Conservation (phyloP, 805 yeast species). For the Kazachstania viticola region DNA sequence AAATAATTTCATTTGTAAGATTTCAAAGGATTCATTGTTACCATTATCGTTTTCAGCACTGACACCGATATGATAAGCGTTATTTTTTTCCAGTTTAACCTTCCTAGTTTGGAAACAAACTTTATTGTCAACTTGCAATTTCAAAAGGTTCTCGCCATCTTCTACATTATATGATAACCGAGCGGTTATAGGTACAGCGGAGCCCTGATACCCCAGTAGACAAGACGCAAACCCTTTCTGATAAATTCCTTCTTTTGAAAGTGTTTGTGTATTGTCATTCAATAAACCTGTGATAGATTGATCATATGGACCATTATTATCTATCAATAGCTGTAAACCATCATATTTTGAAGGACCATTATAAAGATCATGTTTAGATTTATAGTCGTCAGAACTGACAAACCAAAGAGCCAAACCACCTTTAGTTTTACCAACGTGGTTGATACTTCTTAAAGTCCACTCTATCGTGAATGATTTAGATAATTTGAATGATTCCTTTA, state of each 20-base stretch:
- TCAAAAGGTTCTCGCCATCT: slow-evolving; percentile 31
- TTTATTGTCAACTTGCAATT: slow-evolving; percentile 60
- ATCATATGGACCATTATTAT: slow-evolving; percentile 36
- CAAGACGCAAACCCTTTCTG: slow-evolving; percentile 42
- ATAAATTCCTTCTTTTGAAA: slow-evolving; percentile 19
- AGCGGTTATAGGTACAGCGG: slow-evolving; percentile 58
- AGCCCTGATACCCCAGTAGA: slow-evolving; percentile 46
- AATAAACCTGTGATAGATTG: slow-evolving; percentile 46
- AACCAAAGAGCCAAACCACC: slow-evolving; percentile 56
- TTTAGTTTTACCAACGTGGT: slow-evolving; percentile 32
- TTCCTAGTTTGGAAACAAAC: slow-evolving; percentile 57
- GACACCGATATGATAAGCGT: slow-evolving; percentile 37
- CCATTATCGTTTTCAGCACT: slow-evolving; percentile 38
- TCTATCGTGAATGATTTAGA: slow-evolving; percentile 45
- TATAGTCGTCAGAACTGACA: slow-evolving; percentile 19
- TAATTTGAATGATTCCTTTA: slow-evolving; percentile 21
- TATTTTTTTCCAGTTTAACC: slow-evolving; percentile 27
- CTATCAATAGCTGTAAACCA: slow-evolving; percentile 55
- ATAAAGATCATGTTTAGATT: slow-evolving; percentile 25
- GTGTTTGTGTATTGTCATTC: slow-evolving; percentile 43
- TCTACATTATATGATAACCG: slow-evolving; percentile 46
- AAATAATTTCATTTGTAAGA: slow-evolving; percentile 47
- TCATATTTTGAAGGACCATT: slow-evolving; percentile 50
- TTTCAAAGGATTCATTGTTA: slow-evolving; percentile 52
- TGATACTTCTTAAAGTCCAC: slow-evolving; percentile 50